phyloP scores from a whole-genome alignment of 2,329 filamentous ascomycete species.

The Ciborinia camelliae region DNA sequence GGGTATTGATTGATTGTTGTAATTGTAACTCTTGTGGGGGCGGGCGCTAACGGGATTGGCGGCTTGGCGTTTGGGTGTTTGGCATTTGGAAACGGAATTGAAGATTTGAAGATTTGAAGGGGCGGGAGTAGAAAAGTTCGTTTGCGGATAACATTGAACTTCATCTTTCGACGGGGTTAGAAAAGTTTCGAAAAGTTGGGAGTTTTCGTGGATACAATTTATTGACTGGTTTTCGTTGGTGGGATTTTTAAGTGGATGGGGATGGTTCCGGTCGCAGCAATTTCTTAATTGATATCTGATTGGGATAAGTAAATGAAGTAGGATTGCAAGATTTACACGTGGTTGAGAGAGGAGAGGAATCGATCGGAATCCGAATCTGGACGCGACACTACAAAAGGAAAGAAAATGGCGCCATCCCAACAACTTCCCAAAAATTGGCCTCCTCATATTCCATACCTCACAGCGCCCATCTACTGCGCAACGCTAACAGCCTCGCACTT shows the following conservation, averaged over 20 bases:
- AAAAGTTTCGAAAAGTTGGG: no score
- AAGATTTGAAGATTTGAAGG: background rate
- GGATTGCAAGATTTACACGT: background rate
- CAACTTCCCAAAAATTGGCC: constrained; percentile 58
- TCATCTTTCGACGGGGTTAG: no score
- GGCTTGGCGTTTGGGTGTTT: constrained; percentile 2
- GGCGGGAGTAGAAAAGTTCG: background rate
- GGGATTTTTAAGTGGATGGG: no score
- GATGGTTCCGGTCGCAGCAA: background rate
- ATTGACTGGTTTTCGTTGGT: background rate
- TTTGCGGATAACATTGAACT: background rate
- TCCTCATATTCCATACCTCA: constrained; percentile 49
- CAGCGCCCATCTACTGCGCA: constrained; percentile 48
- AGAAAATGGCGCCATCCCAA: constrained; percentile 14
- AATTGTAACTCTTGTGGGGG: background rate
- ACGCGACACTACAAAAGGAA: background rate
- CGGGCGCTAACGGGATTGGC: background rate
- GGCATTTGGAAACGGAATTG: background rate
- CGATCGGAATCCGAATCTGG: no score
- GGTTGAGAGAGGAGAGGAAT: background rate
- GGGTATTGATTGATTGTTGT: no score
- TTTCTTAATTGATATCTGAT: background rate
- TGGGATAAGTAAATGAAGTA: background rate
- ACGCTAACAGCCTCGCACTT: constrained; percentile 26
- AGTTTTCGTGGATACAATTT: background rate